phyloP scores from a whole-genome alignment of 208 protist species.

The Blechomonas ayalai region DNA sequence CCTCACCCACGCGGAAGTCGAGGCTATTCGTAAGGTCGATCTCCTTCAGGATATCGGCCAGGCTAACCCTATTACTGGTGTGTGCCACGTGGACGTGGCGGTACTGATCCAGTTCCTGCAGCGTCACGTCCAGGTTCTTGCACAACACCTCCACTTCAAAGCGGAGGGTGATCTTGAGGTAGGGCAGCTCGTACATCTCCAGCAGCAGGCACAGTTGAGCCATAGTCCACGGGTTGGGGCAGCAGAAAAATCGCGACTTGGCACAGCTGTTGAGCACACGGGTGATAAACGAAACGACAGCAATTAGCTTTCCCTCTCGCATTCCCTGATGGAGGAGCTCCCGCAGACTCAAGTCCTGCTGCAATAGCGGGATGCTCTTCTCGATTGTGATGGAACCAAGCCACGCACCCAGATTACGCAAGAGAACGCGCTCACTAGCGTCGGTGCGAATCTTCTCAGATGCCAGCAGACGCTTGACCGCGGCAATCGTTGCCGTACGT shows the following conservation, averaged over 20 bases:
- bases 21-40: constrained; percentile 56
- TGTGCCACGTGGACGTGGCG: constrained; percentile 15
- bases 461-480: constrained; percentile 83
- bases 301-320: constrained; percentile 91
- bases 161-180: constrained; percentile 96
- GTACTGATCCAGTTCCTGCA: constrained; percentile 34
- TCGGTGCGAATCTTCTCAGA: constrained; percentile 92
- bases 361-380: constrained; percentile 96
- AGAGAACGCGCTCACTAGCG: constrained; percentile 88
- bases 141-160: constrained; percentile 95
- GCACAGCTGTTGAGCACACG: constrained; percentile 88
- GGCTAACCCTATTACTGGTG: constrained; percentile 23
- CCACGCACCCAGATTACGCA: constrained; percentile 98
- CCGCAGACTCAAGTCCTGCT: constrained; percentile 93
- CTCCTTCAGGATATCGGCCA: constrained; percentile 54
- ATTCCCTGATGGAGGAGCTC: constrained; percentile 93
- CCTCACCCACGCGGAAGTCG: constrained; percentile 77
- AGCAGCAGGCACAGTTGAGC: constrained; percentile 87
- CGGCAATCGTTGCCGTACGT: constrained; percentile 73
- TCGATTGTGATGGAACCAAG: constrained; percentile 97
- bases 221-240: constrained; percentile 98
- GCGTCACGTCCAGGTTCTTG: constrained; percentile 57
- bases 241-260: constrained; percentile 92
- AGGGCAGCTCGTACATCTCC: constrained; percentile 94
- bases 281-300: constrained; percentile 95